Evolutionary conservation across 148 eudicot species (phyloP), one percentile per base, ranked within the genome.

Genomic region (Beta vulgaris): DNA sequence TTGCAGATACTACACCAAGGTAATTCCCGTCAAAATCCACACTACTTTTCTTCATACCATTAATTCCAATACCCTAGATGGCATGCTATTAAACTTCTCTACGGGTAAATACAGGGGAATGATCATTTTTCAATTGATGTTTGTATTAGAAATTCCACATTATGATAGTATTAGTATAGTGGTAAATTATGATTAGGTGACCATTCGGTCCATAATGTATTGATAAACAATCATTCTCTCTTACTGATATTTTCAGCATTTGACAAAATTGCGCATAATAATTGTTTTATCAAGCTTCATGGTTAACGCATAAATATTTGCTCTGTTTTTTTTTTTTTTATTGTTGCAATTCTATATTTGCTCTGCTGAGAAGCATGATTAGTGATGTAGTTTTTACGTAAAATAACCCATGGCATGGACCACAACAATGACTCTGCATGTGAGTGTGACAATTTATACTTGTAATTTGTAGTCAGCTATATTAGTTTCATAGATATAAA

Each of bases 1-100:
- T 13, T 93, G 96, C 73, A 86, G 72, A 57, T 93, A 93, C 76
- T 93, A 91, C 83, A 87, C 98, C 28, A 93, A 91, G 91, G 98
- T 91, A 87, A 46, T 26, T 12, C 6, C 48, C 5, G 32, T 5
- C 9, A n/a, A n/a, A n/a, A n/a, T 44, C 55, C 48, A 28, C 8
- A 21, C 2, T 29, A n/a, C 4, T 35, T 69, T 61, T 19, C 31
- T 26, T 16, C 23, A 58, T 28, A 25, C 4, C 53, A 48, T 39
- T 39, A 39, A 10, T 39, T 39, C 9, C 2, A 10, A 39, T 39
- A 5, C 9, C 8, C 53, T 14, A 14, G 4, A 13, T 48, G 53
- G 18, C 53, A 16, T n/a, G n/a, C n/a, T n/a, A n/a, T n/a, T n/a
- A n/a, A n/a, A n/a, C n/a, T n/a, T n/a, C n/a, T n/a, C n/a, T n/a